Evolutionary conservation across 495 filamentous ascomycete genomes (phyloP), one percentile per base, ranked within the genome.

Genomic region (Haplographium delicatum): DNA sequence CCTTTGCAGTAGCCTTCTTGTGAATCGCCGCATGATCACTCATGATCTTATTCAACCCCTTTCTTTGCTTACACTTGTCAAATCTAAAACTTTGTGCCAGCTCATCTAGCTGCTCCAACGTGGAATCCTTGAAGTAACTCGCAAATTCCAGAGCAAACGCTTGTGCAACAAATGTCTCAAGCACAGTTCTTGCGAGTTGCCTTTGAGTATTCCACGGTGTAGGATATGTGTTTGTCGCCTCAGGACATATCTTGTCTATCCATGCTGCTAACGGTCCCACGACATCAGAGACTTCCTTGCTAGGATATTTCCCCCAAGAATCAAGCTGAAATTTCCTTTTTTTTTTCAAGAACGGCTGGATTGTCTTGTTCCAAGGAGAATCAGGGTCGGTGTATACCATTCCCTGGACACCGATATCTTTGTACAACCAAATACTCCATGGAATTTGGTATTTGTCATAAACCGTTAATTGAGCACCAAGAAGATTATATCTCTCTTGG

Each of bases 401-500:
- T 9, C 81, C 81, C 60, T 83, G 80, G 30, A 77, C 69, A 6
- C 79, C 80, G 54, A 84, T 78, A 54, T 85, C 80, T 44, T 84
- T 84, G 62, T 83, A 84, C 0, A 82, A 63, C 81, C 80, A 84
- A 57, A 84, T 84, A 42, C 68, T 75, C 81, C 80, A 84, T 57
- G 68, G 66, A 46, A 81, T 78, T 44, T 70, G 60, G 43, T 79
- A 68, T 46, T 77, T 70, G 25, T 76, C 69, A 62, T 84, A 83
- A 40, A 84, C 77, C 20, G 63, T 61, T 6, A 83, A 60, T 53
- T 84, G 82, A 20, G 78, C 70, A 4, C 72, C 72, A 9, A 84
- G 72, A 4, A 84, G 65, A 19, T 73, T 67, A 57, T 79, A 80
- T 7, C 81, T 65, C 20, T 70, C 64, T 51, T 71, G 57, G 56